Evolutionary conservation across 176 grass and related monocot genomes (phyloP), one percentile per base, ranked within the genome.

Genomic region (bread wheat (Triticum aestivum)): DNA sequence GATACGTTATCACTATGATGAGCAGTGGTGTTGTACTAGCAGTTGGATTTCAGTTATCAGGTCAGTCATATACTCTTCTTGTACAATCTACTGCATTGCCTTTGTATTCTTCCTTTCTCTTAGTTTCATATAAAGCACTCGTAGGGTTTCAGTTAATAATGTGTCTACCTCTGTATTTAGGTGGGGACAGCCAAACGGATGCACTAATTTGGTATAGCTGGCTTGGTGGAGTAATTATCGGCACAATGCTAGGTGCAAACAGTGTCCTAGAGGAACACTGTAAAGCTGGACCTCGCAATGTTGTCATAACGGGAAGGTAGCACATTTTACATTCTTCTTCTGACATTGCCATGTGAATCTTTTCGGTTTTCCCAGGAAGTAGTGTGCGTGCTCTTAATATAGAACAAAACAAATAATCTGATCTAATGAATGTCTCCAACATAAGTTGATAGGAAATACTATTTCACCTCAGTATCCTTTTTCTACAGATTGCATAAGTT

Each of bases 151-250:
- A 82, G 8, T 87, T 85, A 67, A 69, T 69, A 64, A 69, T 76
- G 12, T 23, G 9, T 21, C 33, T 33, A 80, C 75, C 54, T 42
- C 12, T 71, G 61, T 51, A 44, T 27, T 76, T 78, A 99, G 97
- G 97, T 56, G 94, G 92, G 64, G 92, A 99, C 78, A 89, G 86
- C 85, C 89, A 94, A 81, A 93, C 96, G 87, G 87, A 97, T 32
- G 91, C 84, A 45, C 85, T 99, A 44, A 97, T 99, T 85, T 99
- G 97, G 97, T 99, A 99, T 89, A 94, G 97, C 91, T 99, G 97
- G 97, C 90, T 99, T 61, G 97, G 97, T 37, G 97, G 97, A 41
- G 86, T 99, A 88, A 97, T 99, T 69, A 96, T 97, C 11, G 97
- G 97, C 61, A 91, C 97, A 37, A 99, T 99, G 97, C 87, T 94